Percentiles rank a stretch among this genome's conserved stretches.
Evolutionary conservation across 116 monocot species (phyloP).

Genomic region (Posidonia oceanica): DNA sequence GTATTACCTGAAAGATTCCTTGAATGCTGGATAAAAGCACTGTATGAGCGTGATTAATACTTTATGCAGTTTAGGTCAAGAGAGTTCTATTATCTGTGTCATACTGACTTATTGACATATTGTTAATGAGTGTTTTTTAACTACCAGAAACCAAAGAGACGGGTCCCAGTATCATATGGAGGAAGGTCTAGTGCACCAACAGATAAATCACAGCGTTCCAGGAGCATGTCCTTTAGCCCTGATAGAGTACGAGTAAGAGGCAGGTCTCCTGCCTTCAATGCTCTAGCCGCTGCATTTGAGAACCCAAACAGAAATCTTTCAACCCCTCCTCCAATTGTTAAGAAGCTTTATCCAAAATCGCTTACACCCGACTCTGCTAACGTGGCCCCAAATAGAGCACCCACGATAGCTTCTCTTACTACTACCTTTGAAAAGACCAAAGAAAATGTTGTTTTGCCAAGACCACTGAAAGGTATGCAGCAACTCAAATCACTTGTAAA

Average conservation of each 20-base stretch:
- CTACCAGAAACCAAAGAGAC: conserved; percentile 59
- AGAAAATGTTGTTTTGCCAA: conserved; percentile 34
- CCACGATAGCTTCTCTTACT: conserved; percentile 49
- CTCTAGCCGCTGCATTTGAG: conserved; percentile 81
- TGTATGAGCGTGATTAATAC: too few species aligned
- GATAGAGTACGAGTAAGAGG: conserved; percentile 66
- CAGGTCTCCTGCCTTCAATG: conserved; percentile 83
- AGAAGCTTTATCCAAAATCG: conserved; percentile 63
- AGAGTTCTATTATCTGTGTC: too few species aligned
- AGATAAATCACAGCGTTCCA: conserved; percentile 72
- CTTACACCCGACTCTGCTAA: conserved; percentile 32
- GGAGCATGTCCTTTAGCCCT: conserved; percentile 86
- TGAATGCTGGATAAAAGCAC: too few species aligned
- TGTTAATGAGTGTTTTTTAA: neutral
- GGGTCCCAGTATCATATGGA: conserved; percentile 30
- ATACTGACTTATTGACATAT: too few species aligned
- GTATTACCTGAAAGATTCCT: too few species aligned
- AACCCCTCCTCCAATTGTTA: conserved; percentile 75
- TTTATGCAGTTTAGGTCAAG: too few species aligned
- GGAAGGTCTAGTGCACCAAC: conserved; percentile 59
- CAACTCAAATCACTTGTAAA: neutral
- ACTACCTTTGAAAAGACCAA: conserved; percentile 48
- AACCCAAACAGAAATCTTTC: conserved; percentile 82
- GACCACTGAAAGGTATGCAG: conserved; percentile 40
- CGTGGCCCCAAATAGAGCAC: conserved; percentile 25